These are phyloP conservation scores for Flueggea neowawraea DNA, from an alignment of 441 rosid species.

Conservation along the genomic window DNA sequence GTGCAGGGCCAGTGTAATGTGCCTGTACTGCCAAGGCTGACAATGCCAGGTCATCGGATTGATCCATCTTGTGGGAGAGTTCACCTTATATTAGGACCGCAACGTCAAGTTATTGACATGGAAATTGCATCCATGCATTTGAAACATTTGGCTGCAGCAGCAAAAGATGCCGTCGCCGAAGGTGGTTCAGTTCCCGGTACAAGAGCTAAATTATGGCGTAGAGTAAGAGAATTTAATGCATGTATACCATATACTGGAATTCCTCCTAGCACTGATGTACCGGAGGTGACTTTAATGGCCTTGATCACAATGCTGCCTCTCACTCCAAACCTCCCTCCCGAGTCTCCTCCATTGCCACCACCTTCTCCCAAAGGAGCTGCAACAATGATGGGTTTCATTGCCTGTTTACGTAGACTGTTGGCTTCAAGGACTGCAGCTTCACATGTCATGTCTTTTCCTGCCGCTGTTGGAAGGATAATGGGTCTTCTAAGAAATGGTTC, in stretches of 20 bases:
- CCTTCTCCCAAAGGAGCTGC: conserved; percentile 99
- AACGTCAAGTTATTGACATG: conserved; percentile 53
- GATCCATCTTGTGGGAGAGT: conserved; percentile 99
- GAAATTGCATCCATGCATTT: conserved; percentile 84
- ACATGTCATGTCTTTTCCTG: conserved; percentile 98
- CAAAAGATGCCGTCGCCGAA: conserved; percentile 99
- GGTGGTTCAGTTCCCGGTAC: conserved; percentile 98
- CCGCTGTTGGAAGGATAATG: conserved; percentile 99
- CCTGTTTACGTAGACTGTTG: conserved; percentile 94
- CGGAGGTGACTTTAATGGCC: conserved; percentile 99
- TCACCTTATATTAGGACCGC: conserved; percentile 51
- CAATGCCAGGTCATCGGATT: conserved; percentile 99
- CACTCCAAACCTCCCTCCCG: conserved; percentile 90
- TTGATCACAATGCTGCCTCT: conserved; percentile 99
- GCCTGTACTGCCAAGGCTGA: conserved; percentile 92
- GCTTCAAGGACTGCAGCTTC: conserved; percentile 96
- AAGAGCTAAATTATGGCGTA: conserved; percentile 98
- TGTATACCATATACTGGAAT: conserved; percentile 90
- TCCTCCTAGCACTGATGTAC: conserved; percentile 81
- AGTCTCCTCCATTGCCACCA: conserved; percentile 92
- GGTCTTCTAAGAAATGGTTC: conserved; percentile 99
- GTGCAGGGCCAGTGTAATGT: conserved; percentile 85
- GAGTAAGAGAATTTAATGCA: conserved; percentile 99
- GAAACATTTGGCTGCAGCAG: conserved; percentile 96
- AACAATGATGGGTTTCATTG: conserved; percentile 95